Base-by-base conservation (phyloP, 2,329 filamentous ascomycete species). In the Aspergillus pseudotamarii region DNA sequence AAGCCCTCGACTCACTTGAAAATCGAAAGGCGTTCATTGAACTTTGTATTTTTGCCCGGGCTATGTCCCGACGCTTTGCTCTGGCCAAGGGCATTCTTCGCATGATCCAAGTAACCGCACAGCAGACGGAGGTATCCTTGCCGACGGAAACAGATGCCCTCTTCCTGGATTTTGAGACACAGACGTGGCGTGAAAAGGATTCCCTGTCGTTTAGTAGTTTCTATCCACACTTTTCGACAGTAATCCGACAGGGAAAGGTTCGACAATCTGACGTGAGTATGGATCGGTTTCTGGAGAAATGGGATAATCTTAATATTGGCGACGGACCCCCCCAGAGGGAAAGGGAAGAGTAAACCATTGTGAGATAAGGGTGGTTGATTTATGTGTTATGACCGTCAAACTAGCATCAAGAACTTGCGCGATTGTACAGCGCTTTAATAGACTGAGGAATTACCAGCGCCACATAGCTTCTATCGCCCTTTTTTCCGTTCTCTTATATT, bases 271-370 rank as follows among this genome's bases (percentile, higher is more conserved):
- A 63, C 19, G 55, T 38, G 11, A 45, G 55, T 16, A 59, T 76
- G 60, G 72, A 76, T 53, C 64, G 62, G 41, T 71, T 75, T 59
- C 58, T 76, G 23, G 67, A 72, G 53, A 75, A 75, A 59, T 76
- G 72, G 71, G 71, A 71, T 54, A 59, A 65, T 26, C 30, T 74
- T 30, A 60, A n/a, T 12, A 48, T 68, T 12, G 55, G 23, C 5
- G 60, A 65, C 4, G 34, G 41, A 12, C 6, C 23, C 2, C 21
- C 12, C 16, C 32, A 3, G 32, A 51, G 5, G 34, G 14, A 54
- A 12, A 26, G 60, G 23, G 30, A 54, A 58, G 34, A 54, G 28
- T 58, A 4, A 57, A 10, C 21, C 19, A 4, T n/a, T 11, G 1
- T 10, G 48, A 23, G 23, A 12, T 1, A 50, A 12, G n/a, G 26